These are phyloP conservation scores for Erythrobasidium yunnanense DNA, from an alignment of 768 basidiomycete genomes.

Conservation along the genomic window DNA sequence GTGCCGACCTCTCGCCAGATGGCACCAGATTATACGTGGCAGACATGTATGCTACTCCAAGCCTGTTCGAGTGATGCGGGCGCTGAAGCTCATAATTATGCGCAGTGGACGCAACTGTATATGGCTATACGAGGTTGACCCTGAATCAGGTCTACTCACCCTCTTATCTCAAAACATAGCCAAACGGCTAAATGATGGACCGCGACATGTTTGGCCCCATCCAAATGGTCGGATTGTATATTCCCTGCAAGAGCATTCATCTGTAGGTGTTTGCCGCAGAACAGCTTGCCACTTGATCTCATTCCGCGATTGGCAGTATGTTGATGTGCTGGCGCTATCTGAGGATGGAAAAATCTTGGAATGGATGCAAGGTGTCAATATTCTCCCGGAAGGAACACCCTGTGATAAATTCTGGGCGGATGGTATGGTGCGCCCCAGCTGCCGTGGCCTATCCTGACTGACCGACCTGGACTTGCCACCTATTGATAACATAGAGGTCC, in stretches of 20 bases:
- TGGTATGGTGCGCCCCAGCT: neutral
- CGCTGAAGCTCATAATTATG: neutral
- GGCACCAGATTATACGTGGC: constrained; percentile 36
- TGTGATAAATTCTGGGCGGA: constrained; percentile 30
- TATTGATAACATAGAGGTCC: constrained; percentile 30
- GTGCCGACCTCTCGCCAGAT: constrained; percentile 35
- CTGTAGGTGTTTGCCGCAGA: constrained; percentile 29
- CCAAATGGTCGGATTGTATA: constrained; percentile 36
- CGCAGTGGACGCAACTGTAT: constrained; percentile 36
- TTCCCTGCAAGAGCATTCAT: constrained; percentile 37
- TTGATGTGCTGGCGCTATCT: neutral
- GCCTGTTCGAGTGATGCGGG: neutral
- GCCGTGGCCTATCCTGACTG: neutral
- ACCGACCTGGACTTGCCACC: neutral
- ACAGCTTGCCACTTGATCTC: neutral
- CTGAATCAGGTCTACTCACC: constrained; percentile 17
- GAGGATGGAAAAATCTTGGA: constrained; percentile 2
- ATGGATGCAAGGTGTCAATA: constrained; percentile 29
- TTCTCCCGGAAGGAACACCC: constrained; percentile 28
- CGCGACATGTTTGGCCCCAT: constrained; percentile 37
- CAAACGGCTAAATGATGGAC: constrained; percentile 33
- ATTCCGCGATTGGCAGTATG: neutral
- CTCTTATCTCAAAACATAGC: constrained; percentile 29
- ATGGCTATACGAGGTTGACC: constrained; percentile 33
- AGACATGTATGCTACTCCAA: constrained; percentile 33